A percentile compares a stretch with the other conserved stretches of the same genome.
phyloP scores from a whole-genome alignment of 192 early-diverging fungal genomes.

The Entophlyctis luteolus region DNA sequence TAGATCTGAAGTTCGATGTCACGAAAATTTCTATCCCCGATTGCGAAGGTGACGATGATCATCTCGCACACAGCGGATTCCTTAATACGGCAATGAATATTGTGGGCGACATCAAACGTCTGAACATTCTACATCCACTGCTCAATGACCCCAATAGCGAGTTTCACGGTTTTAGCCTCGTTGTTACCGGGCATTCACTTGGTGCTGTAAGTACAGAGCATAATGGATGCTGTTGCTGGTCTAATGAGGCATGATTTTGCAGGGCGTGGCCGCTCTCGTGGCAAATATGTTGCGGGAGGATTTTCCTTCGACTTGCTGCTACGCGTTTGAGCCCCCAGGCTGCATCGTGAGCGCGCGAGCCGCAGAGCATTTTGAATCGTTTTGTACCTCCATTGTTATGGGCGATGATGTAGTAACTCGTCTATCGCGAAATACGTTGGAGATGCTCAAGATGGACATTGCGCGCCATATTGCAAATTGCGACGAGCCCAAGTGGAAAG shows the following conservation, averaged over 20 bases:
- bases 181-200: slow-evolving; percentile 42
- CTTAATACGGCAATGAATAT: slow-evolving; percentile 35
- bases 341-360: slow-evolving; percentile 21
- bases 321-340: slow-evolving; percentile 33
- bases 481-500: slow-evolving; percentile 35
- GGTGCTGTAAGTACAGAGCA: slow-evolving; percentile 26
- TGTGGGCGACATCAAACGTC: slow-evolving; percentile 20
- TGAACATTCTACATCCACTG: slow-evolving; percentile 20
- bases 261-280: slow-evolving; percentile 40
- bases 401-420: slow-evolving; percentile 42
- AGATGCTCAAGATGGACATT: slow-evolving; percentile 40
- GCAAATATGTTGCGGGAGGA: slow-evolving; percentile 25
- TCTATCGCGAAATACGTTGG: slow-evolving; percentile 26
- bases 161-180: slow-evolving; percentile 28
- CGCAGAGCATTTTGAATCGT: slow-evolving; percentile 31
- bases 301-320: slow-evolving; percentile 26
- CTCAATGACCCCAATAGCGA: slow-evolving; percentile 9
- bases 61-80: slow-evolving; percentile 34
- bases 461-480: slow-evolving; percentile 21
- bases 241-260: background rate
- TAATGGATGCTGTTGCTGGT: background rate
- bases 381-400: slow-evolving; percentile 38
- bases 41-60: slow-evolving; percentile 16
- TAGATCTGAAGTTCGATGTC: slow-evolving; percentile 42
- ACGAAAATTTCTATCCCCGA: slow-evolving; percentile 31